Base-by-base conservation (phyloP, 176 grass and related monocot species). In the Pontederia crassipes region DNA sequence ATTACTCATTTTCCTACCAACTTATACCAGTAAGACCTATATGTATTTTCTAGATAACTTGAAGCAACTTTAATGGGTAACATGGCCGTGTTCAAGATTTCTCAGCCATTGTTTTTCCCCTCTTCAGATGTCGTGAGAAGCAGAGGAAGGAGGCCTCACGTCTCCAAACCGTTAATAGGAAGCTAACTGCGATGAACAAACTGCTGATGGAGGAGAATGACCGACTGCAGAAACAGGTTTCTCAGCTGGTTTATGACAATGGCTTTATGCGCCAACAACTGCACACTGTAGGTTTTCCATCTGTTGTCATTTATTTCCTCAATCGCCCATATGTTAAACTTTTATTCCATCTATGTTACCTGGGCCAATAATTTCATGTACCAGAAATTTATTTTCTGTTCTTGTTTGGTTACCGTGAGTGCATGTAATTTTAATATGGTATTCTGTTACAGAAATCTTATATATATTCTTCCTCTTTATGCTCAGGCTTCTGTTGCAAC, bases 131-230 rank as follows among this genome's bases (percentile, higher is more conserved):
- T 65, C 91, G 91, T 17, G 91, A 96, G 76, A 96, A 96, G 68
- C 91, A 96, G 78, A 82, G 91, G 67, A 96, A 96, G 80, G 91
- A 96, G 73, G 77, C 91, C 10, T 96, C 83, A 46, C 86, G 91
- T 59, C 78, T 96, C 26, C 91, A 96, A 35, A 90, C 91, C 0
- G 91, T 96, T 64, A 96, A 96, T 64, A 69, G 91, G 28, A 96
- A 96, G 71, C 72, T 96, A 11, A 77, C 80, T 4, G 91, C 91
- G 0, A 90, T 90, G 91, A 96, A 96, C 62, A 96, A 96, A 75
- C 71, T 96, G 75, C 64, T 96, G 54, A 96, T 96, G 91, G 91
- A 96, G 76, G 91, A 96, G n/a, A 96, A 96, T 72, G 91, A 96
- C 71, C 75, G 86, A 58, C 73, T 96, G 54, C 91, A 96, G 83